Conservation (phyloP, 2,329 filamentous ascomycete species). For the Didymella pinodella region DNA sequence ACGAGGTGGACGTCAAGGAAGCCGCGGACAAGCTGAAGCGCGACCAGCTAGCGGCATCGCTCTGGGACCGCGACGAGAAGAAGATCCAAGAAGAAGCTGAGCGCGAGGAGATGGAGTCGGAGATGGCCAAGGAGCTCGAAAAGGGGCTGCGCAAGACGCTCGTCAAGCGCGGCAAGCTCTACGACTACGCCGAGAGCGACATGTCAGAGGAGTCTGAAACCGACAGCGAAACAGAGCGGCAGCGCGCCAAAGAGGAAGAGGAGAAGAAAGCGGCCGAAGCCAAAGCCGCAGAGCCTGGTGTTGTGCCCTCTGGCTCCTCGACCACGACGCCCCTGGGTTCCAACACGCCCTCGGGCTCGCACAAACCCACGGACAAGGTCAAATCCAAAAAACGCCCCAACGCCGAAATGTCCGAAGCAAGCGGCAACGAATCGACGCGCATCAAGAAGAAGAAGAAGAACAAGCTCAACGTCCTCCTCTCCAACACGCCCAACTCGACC, state of each 20-base stretch:
- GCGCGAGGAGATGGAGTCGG: slow-evolving; percentile 71
- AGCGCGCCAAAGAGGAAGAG: slow-evolving; percentile 65
- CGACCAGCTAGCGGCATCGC: slow-evolving; percentile 85
- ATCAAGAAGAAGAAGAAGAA: slow-evolving; percentile 73
- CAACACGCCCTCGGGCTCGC: slow-evolving; percentile 57
- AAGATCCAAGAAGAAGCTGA: slow-evolving; percentile 71
- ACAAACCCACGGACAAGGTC: slow-evolving; percentile 58
- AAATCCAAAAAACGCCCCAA: slow-evolving; percentile 79
- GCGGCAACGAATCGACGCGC: slow-evolving; percentile 85
- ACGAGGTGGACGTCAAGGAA: slow-evolving; percentile 66
- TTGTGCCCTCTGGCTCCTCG: slow-evolving; percentile 61
- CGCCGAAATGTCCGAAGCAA: slow-evolving; percentile 87
- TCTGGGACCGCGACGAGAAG: slow-evolving; percentile 71
- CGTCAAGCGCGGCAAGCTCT: slow-evolving; percentile 84
- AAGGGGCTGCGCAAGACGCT: slow-evolving; percentile 82
- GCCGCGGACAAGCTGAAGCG: slow-evolving; percentile 72
- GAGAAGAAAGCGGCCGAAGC: slow-evolving; percentile 55
- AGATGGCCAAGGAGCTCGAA: slow-evolving; percentile 73
- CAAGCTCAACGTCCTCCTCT: slow-evolving; percentile 60
- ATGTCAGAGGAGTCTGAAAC: slow-evolving; percentile 45
- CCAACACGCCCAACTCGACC: slow-evolving; percentile 53
- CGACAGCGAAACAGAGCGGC: slow-evolving; percentile 70
- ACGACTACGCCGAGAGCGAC: slow-evolving; percentile 86
- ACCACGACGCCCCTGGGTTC: slow-evolving; percentile 63
- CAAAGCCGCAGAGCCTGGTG: slow-evolving; percentile 59